A percentile compares a stretch with the other conserved stretches of the same genome.
Evolutionary conservation across 2,329 filamentous ascomycete species (phyloP).

Genomic region (Trichophyton mentagrophytes): DNA sequence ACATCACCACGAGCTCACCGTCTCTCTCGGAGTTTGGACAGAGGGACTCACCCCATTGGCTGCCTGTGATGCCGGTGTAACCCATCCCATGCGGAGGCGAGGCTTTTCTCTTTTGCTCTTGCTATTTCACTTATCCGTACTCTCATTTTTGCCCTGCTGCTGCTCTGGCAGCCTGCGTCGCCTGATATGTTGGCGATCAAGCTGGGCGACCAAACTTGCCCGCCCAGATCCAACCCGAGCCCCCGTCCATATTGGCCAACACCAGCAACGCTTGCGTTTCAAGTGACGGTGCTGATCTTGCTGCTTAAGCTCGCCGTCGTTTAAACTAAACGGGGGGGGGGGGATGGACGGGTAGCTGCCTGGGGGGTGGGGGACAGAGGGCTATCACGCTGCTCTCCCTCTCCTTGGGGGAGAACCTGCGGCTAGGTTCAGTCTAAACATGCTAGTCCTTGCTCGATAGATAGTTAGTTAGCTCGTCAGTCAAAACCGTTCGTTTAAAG

Average conservation of each 20-base stretch:
- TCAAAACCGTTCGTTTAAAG: not conserved
- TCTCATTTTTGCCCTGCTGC: not conserved
- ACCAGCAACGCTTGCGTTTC: not conserved
- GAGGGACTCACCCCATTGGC: not conserved
- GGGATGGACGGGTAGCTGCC: not conserved
- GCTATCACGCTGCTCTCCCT: not conserved
- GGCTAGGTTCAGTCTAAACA: not conserved
- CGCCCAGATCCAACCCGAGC: not conserved
- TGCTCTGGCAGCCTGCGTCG: not conserved
- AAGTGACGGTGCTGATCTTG: conserved; percentile 2
- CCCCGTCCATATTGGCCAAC: not conserved
- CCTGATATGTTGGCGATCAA: conserved; percentile 1
- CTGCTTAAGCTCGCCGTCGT: not conserved
- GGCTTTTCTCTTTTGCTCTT: not conserved
- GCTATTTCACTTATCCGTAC: not conserved
- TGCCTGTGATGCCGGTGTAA: not conserved
- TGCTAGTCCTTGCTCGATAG: not conserved
- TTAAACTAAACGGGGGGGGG: not conserved
- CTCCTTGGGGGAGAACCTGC: not conserved
- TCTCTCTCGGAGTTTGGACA: not conserved
- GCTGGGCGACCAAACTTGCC: not conserved
- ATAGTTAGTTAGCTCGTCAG: not conserved
- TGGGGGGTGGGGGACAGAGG: not conserved
- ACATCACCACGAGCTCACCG: not conserved
- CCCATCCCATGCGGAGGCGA: conserved; percentile 2